Evolutionary conservation across 441 rosid species (phyloP), one percentile per base, ranked within the genome.

Genomic region (Macaranga tanarius): DNA sequence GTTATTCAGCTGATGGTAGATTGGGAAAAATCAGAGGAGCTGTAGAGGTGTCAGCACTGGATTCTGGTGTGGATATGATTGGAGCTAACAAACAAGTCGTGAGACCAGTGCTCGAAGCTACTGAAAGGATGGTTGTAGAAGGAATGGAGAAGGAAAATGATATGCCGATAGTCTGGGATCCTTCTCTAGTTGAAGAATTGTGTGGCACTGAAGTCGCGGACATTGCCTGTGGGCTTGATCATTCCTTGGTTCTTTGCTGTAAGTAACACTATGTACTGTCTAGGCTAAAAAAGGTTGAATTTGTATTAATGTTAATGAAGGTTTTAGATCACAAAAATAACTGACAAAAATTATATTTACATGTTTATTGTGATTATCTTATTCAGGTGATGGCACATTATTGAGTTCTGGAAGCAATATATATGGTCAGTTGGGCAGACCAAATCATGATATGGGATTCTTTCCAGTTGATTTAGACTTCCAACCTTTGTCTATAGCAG

Each of bases 1-100:
- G 97, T 77, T 95, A 91, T 84, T 89, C 83, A 26, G 97, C 99
- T 38, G 95, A 95, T 83, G 98, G 95, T 62, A 78, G 95, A 80
- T 69, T 93, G 54, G 98, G 98, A 67, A 89, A 82, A 74, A 80
- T 85, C 0, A 87, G 87, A 10, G 78, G 84, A 67, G 51, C 78
- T 55, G 79, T 80, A 73, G 87, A 84, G 79, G 76, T 57, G 2
- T 89, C 96, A 76, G 72, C 74, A 6, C 79, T 90, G 17, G 97
- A 89, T 79, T 85, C 90, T 15, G 17, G 65, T 55, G 60, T 76
- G 8, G 63, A 55, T 69, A 62, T 56, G 65, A 61, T 66, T 48
- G 31, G 52, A 42, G 59, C 64, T 19, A 82, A 67, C 65, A 73
- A 52, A 0, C 76, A 69, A 63, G 31, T 59, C 38, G 68, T 77